Evolutionary conservation across 2,329 filamentous ascomycete species (phyloP).

Genomic region (Drechslerella coelobrocha): DNA sequence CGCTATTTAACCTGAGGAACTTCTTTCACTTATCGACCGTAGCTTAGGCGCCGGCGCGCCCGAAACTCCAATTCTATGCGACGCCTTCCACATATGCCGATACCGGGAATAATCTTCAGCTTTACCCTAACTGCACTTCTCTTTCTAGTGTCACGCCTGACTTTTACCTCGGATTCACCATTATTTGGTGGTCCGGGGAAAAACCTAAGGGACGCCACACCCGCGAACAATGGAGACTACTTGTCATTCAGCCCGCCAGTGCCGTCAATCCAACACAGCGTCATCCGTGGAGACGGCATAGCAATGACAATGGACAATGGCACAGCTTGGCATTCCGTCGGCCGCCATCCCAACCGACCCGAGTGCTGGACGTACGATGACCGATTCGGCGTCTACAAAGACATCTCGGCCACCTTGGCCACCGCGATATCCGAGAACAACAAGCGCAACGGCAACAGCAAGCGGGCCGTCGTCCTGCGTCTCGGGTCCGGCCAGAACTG

Average conservation of each 20-base stretch:
- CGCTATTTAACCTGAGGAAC: no score
- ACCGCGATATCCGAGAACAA: conserved; percentile 14
- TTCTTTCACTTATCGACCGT: no score
- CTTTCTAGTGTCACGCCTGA: no score
- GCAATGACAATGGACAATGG: conserved; percentile 11
- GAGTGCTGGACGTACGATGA: conserved; percentile 45
- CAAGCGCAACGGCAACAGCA: background rate
- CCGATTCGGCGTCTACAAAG: conserved; percentile 27
- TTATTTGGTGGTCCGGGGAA: no score
- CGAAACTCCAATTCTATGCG: no score
- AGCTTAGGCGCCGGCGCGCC: no score
- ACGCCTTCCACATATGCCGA: no score
- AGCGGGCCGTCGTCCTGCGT: background rate
- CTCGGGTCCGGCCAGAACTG: background rate
- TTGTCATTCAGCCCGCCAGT: conserved; percentile 8
- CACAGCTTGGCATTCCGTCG: conserved; percentile 35
- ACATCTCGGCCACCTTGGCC: background rate
- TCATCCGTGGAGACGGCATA: conserved; percentile 18
- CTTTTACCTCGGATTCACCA: no score
- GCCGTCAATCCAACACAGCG: conserved; percentile 10
- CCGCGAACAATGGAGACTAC: background rate
- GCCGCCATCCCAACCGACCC: conserved; percentile 11
- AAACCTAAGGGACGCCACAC: no score
- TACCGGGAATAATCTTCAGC: no score
- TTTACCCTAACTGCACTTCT: no score